Evolutionary conservation across 768 basidiomycete species (phyloP).

Genomic region (Obba rivulosa): DNA sequence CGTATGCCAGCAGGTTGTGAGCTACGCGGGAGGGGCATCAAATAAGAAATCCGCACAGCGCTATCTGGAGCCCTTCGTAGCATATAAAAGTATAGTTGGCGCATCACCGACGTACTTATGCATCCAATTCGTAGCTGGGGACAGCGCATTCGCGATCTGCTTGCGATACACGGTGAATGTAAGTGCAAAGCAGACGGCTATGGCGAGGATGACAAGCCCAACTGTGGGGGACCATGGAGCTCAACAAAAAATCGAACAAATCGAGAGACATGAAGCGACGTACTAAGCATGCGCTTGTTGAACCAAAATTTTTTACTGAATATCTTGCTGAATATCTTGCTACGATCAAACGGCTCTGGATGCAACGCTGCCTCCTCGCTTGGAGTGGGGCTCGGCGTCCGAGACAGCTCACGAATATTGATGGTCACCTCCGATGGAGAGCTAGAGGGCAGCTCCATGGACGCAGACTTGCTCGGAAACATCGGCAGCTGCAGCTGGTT

Average conservation of each 20-base stretch:
- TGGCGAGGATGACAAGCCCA: too few species aligned
- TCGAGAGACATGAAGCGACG: conserved; percentile 4
- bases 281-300: conserved; percentile 28
- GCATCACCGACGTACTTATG: conserved; percentile 39
- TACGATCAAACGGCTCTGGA: conserved; percentile 22
- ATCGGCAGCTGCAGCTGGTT: too few species aligned
- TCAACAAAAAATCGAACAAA: background rate
- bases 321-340: conserved; percentile 21
- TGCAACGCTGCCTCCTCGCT: conserved; percentile 27
- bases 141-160: conserved; percentile 63
- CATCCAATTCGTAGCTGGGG: conserved; percentile 59
- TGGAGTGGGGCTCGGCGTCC: conserved; percentile 32
- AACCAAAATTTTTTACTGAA: conserved; percentile 26
- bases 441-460: too few species aligned
- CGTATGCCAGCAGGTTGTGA: too few species aligned
- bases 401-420: conserved; percentile 15
- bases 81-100: background rate
- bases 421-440: conserved; percentile 3
- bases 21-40: too few species aligned
- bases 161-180: conserved; percentile 37
- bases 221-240: too few species aligned
- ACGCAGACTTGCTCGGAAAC: too few species aligned
- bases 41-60: background rate
- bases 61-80: background rate
- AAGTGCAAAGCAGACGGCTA: too few species aligned